phyloP scores from a whole-genome alignment of 768 basidiomycete species.

The Favolaschia claudopus region DNA sequence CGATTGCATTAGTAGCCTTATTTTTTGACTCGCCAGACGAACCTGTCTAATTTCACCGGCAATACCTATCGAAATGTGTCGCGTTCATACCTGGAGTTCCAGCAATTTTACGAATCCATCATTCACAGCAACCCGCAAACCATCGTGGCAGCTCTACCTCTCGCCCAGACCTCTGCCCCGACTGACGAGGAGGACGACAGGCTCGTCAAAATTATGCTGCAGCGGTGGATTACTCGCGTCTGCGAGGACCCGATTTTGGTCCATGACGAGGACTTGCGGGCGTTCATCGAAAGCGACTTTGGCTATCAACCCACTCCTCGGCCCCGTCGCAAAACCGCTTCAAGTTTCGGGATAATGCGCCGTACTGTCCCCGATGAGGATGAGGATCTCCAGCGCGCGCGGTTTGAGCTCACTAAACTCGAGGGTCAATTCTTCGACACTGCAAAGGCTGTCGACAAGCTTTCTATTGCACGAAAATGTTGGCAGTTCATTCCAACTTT shows the following conservation, averaged over 20 bases:
- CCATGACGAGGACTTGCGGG: conserved; percentile 91
- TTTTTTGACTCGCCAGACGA: conserved; percentile 66
- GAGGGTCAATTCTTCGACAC: conserved; percentile 94
- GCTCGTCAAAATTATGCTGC: conserved; percentile 92
- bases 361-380: conserved; percentile 93
- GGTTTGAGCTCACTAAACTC: conserved; percentile 90
- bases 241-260: conserved; percentile 91
- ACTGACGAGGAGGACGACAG: conserved; percentile 99
- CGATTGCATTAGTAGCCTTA: neutral
- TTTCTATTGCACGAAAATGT: conserved; percentile 85
- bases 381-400: conserved; percentile 88
- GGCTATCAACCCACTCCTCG: conserved; percentile 90
- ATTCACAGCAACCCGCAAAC: conserved; percentile 94
- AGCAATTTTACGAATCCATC: conserved; percentile 91
- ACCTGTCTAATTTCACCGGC: conserved; percentile 89
- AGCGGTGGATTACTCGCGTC: conserved; percentile 92
- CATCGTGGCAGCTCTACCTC: conserved; percentile 92
- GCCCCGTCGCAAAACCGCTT: conserved; percentile 72
- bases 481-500: conserved; percentile 21
- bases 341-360: conserved; percentile 79
- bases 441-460: conserved; percentile 88
- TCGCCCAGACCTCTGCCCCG: conserved; percentile 96
- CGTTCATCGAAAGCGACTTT: conserved; percentile 97
- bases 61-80: conserved; percentile 93
- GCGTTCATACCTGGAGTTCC: conserved; percentile 94